Percentiles rank a stretch among this genome's conserved stretches.
Evolutionary conservation across 192 early-diverging fungal genomes (phyloP).

Genomic region (Helicostylum pulchrum): DNA sequence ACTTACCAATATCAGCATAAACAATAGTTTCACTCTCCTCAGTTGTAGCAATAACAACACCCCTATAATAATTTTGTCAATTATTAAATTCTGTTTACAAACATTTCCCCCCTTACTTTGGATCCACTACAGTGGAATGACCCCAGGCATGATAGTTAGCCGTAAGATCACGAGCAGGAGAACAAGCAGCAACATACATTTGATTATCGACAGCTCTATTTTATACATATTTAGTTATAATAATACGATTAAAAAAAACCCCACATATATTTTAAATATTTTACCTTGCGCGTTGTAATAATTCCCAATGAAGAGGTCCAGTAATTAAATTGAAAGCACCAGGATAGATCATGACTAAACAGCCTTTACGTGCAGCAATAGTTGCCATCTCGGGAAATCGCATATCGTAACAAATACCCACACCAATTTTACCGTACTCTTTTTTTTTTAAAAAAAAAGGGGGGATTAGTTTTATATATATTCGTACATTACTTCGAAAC

Average conservation of each 20-base stretch:
- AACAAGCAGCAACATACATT: constrained; percentile 93
- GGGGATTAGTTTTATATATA: no score
- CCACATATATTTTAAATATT: neutral
- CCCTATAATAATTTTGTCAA: constrained; percentile 31
- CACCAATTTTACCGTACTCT: constrained; percentile 81
- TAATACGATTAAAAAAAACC: no score
- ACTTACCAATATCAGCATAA: constrained; percentile 69
- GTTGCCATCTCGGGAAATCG: constrained; percentile 95
- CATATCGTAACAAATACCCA: constrained; percentile 98
- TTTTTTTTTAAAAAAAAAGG: no score
- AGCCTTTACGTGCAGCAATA: constrained; percentile 85
- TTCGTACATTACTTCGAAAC: neutral
- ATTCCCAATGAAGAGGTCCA: constrained; percentile 95
- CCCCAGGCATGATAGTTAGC: constrained; percentile 91
- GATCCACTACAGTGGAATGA: constrained; percentile 87
- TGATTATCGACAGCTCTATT: constrained; percentile 87
- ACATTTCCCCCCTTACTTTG: constrained; percentile 39
- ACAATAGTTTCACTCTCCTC: constrained; percentile 78
- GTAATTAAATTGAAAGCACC: constrained; percentile 97
- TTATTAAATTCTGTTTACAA: constrained; percentile 4
- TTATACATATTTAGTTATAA: neutral
- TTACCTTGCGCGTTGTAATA: constrained; percentile 65
- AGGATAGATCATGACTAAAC: constrained; percentile 93
- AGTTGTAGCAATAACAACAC: constrained; percentile 66
- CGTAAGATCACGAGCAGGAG: constrained; percentile 79